Percentiles rank a stretch among this genome's conserved stretches.
These are phyloP conservation scores for Saccharomyces hybrid DNA, from an alignment of 1,139 yeast genomes.

Conservation along the genomic window DNA sequence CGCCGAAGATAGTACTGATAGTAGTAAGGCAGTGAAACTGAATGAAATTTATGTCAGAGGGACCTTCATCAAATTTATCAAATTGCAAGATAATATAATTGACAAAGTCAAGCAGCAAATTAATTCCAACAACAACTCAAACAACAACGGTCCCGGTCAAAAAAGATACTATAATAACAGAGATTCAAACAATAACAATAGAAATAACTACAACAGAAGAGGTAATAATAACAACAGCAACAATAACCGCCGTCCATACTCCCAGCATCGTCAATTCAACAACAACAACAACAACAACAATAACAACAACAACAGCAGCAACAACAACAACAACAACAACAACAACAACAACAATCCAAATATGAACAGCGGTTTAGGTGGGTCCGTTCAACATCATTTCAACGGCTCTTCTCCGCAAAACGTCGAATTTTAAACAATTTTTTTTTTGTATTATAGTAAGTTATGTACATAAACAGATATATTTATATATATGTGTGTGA, in stretches of 20 bases:
- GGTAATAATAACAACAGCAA: conserved; percentile 12
- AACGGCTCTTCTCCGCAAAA: conserved; percentile 7
- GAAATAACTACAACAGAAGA: conserved; percentile 22
- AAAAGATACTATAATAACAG: conserved; percentile 16
- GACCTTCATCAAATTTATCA: conserved; percentile 61
- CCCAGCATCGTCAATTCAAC: conserved; percentile 13
- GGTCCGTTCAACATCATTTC: conserved; percentile 27
- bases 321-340: conserved; percentile 10
- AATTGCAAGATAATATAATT: conserved; percentile 63
- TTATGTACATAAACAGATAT: background rate
- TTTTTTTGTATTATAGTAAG: background rate
- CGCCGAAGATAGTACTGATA: conserved; percentile 21
- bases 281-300: conserved; percentile 9
- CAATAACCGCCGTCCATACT: conserved; percentile 6
- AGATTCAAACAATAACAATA: conserved; percentile 20
- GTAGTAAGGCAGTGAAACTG: conserved; percentile 58
- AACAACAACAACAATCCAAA: conserved; percentile 18
- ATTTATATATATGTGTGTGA: background rate
- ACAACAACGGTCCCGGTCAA: conserved; percentile 31
- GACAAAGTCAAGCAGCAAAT: conserved; percentile 66
- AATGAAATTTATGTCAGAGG: conserved; percentile 84
- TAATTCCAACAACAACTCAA: conserved; percentile 31
- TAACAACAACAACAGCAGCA: conserved; percentile 15
- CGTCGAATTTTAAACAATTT: conserved; percentile 11
- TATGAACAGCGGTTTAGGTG: conserved; percentile 17